phyloP scores from a whole-genome alignment of 352 stramenopile species.

The Phytophthora pluvialis region DNA sequence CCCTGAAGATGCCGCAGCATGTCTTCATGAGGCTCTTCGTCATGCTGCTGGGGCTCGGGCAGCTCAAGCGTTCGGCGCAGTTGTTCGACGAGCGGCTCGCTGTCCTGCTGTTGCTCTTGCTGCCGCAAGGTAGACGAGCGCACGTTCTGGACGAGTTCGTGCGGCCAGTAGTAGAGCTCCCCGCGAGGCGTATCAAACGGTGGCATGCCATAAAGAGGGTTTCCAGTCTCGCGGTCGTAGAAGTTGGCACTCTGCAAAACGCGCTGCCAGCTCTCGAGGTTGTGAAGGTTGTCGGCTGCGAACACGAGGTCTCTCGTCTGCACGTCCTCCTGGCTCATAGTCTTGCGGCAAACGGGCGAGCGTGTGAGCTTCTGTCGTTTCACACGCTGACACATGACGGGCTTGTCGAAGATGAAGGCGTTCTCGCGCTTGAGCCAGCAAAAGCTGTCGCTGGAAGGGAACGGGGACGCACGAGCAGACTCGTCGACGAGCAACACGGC shows the following conservation, averaged over 20 bases:
- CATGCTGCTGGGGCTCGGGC: conserved; percentile 4
- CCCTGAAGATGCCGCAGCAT: conserved; percentile 26
- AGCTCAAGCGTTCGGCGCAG: conserved; percentile 26
- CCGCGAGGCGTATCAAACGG: conserved; percentile 21
- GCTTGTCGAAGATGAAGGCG: conserved; percentile 53
- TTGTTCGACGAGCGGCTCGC: conserved; percentile 19
- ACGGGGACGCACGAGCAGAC: conserved; percentile 29
- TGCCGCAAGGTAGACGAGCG: conserved; percentile 26
- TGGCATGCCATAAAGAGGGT: conserved; percentile 15
- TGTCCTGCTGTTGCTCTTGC: conserved; percentile 18
- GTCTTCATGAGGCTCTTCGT: conserved; percentile 35
- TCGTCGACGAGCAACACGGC: conserved; percentile 47
- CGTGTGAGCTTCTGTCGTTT: conserved; percentile 47
- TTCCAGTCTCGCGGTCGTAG: conserved; percentile 25
- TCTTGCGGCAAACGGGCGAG: conserved; percentile 46
- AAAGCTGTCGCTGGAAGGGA: conserved; percentile 33
- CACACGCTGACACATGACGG: conserved; percentile 44
- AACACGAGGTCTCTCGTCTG: conserved; percentile 47
- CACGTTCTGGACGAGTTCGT: conserved; percentile 40
- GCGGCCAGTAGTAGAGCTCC: conserved; percentile 49
- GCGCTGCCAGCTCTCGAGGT: conserved; percentile 39
- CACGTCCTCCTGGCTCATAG: conserved; percentile 49
- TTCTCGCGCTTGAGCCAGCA: conserved; percentile 47
- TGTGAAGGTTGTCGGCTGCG: conserved; percentile 43
- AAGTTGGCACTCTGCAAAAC: conserved; percentile 44